Percentiles rank a stretch among this genome's conserved stretches.
Evolutionary conservation across 768 basidiomycete species (phyloP).

Genomic region (Russula sp.): DNA sequence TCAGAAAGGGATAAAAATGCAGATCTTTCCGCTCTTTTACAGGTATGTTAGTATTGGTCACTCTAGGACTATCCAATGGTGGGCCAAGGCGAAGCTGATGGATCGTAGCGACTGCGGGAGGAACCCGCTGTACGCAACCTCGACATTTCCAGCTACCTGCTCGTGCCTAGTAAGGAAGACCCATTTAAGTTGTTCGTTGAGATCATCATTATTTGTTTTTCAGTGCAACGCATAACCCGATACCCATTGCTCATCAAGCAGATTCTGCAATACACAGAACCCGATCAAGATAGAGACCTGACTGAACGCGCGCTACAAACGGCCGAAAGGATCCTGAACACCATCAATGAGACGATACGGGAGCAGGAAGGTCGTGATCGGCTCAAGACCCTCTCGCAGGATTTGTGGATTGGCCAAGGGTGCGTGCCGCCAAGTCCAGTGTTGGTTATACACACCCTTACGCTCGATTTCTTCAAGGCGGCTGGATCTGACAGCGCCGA

Average conservation of each 20-base stretch:
- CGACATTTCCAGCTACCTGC: conserved; percentile 86
- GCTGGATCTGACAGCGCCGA: conserved; percentile 88
- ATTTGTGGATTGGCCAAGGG: conserved; percentile 88
- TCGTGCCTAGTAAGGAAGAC: conserved; percentile 72
- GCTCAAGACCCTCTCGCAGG: conserved; percentile 68
- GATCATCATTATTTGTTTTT: not conserved
- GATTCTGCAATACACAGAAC: conserved; percentile 78
- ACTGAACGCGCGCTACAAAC: conserved; percentile 56
- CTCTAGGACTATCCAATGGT: not conserved
- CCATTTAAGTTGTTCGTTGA: not conserved
- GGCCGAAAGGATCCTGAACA: conserved; percentile 68
- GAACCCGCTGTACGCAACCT: conserved; percentile 75
- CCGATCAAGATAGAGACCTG: conserved; percentile 54
- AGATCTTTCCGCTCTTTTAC: conserved; percentile 61
- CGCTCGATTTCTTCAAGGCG: conserved; percentile 46
- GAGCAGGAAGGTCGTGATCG: conserved; percentile 78
- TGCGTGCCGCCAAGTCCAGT: conserved; percentile 36
- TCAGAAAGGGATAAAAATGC: conserved; percentile 66
- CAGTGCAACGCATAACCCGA: conserved; percentile 94
- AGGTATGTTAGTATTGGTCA: conserved; percentile 42
- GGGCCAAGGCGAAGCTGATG: conserved; percentile 10
- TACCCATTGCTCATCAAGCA: conserved; percentile 89
- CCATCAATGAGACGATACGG: conserved; percentile 88
- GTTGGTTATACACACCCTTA: not conserved
- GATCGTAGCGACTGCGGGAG: conserved; percentile 63